A percentile compares a stretch with the other conserved stretches of the same genome.
phyloP scores from a whole-genome alignment of 2,329 filamentous ascomycete genomes.

The Clonostachys byssicola region DNA sequence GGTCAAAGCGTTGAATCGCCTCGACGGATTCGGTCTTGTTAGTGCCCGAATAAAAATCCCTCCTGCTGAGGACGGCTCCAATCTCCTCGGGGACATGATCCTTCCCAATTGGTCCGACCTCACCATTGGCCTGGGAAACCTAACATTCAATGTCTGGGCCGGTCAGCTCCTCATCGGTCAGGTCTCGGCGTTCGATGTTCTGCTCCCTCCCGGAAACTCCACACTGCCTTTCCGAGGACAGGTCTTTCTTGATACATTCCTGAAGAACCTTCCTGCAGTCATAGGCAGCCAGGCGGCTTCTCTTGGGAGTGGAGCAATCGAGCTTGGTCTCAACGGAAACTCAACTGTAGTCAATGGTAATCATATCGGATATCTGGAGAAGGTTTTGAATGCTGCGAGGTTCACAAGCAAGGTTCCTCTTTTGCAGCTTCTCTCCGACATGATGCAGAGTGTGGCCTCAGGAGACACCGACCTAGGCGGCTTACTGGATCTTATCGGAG shows the following conservation, averaged over 20 bases:
- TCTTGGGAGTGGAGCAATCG: slow-evolving; percentile 30
- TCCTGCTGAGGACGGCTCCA: slow-evolving; percentile 23
- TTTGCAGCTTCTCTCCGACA: slow-evolving; percentile 28
- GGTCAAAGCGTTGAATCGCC: slow-evolving; percentile 25
- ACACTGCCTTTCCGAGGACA: slow-evolving; percentile 30
- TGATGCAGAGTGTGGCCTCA: slow-evolving; percentile 22
- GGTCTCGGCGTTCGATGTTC: slow-evolving; percentile 29
- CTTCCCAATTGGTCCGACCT: slow-evolving; percentile 33
- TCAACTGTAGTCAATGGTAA: slow-evolving; percentile 31
- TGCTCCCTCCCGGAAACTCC: slow-evolving; percentile 36
- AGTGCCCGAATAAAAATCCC: slow-evolving; percentile 24
- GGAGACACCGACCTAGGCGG: slow-evolving; percentile 1
- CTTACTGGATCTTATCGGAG: neutral
- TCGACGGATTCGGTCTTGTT: slow-evolving; percentile 27
- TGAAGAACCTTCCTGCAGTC: slow-evolving; percentile 32
- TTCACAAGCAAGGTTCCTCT: slow-evolving; percentile 29
- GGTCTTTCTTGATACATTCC: slow-evolving; percentile 29
- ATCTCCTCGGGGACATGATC: slow-evolving; percentile 27
- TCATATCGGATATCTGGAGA: slow-evolving; percentile 36
- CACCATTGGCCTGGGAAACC: slow-evolving; percentile 32
- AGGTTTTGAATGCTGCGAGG: slow-evolving; percentile 30
- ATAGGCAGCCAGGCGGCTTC: slow-evolving; percentile 27
- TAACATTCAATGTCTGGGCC: slow-evolving; percentile 36
- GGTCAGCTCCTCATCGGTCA: slow-evolving; percentile 31
- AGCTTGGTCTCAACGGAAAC: slow-evolving; percentile 34